Evolutionary conservation across 306 rosid genomes (phyloP).

Genomic region (Cicer judaicum): DNA sequence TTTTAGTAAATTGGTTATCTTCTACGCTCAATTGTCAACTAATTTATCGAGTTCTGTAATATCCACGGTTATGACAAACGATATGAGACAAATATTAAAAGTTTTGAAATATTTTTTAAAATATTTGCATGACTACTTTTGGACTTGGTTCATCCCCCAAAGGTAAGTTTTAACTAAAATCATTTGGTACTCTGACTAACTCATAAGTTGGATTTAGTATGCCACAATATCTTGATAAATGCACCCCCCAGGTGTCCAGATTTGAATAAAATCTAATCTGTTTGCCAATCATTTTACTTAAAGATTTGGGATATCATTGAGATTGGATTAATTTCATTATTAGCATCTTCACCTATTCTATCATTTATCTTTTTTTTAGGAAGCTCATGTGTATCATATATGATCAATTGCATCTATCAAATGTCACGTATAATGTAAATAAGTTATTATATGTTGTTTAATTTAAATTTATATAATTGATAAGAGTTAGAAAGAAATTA

Average conservation of each 20-base stretch:
- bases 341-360: slow-evolving; percentile 30
- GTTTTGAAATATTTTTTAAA: too few species aligned
- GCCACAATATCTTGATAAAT: slow-evolving; percentile 33
- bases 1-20: too few species aligned
- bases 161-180: slow-evolving; percentile 6
- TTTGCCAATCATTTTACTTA: slow-evolving; percentile 44
- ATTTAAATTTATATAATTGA: neutral
- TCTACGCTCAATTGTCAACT: too few species aligned
- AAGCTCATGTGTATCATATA: slow-evolving; percentile 43
- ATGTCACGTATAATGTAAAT: neutral
- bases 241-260: slow-evolving; percentile 34
- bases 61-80: too few species aligned
- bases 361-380: slow-evolving; percentile 24
- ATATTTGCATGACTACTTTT: too few species aligned
- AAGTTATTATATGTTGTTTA: slow-evolving; percentile 6
- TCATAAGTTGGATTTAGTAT: slow-evolving; percentile 40
- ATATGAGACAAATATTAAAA: too few species aligned
- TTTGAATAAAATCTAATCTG: slow-evolving; percentile 45
- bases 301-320: slow-evolving; percentile 35
- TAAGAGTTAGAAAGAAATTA: slow-evolving; percentile 38
- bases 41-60: too few species aligned
- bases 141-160: slow-evolving; percentile 22
- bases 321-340: slow-evolving; percentile 18
- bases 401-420: neutral
- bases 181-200: slow-evolving; percentile 23